Conservation (phyloP, 2,329 filamentous ascomycete genomes). For the Clarireedia monteithiana region DNA sequence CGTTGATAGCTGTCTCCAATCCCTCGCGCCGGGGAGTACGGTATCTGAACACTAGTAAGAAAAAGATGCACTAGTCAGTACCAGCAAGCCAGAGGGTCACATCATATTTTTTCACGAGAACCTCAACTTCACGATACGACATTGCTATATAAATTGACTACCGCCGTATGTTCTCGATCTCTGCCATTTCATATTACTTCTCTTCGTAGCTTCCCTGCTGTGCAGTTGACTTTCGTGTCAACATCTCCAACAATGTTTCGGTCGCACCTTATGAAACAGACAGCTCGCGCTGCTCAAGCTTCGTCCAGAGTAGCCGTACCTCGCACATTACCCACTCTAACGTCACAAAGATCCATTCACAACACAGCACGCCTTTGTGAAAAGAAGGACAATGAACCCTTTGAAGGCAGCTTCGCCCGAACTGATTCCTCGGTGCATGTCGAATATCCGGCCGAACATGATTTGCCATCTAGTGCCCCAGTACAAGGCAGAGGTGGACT, state of each 20-base stretch:
- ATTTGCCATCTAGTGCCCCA: constrained; percentile 63
- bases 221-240: neutral
- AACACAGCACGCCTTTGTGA: constrained; percentile 16
- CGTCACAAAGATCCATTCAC: constrained; percentile 18
- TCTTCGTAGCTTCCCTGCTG: neutral
- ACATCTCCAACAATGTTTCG: constrained; percentile 23
- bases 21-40: neutral
- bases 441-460: constrained; percentile 67
- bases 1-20: neutral
- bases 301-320: constrained; percentile 12
- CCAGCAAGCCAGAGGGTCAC: no score
- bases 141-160: no score
- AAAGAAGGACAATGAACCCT: constrained; percentile 19
- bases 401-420: constrained; percentile 51
- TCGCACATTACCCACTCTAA: constrained; percentile 12
- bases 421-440: constrained; percentile 73
- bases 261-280: constrained; percentile 23
- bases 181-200: neutral
- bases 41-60: no score
- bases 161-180: neutral
- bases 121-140: no score
- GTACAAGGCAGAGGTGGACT: constrained; percentile 70
- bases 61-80: no score
- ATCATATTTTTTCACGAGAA: no score
- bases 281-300: constrained; percentile 21